Conservation (phyloP, 768 basidiomycete species). For the Leccinum pellstonianum region DNA sequence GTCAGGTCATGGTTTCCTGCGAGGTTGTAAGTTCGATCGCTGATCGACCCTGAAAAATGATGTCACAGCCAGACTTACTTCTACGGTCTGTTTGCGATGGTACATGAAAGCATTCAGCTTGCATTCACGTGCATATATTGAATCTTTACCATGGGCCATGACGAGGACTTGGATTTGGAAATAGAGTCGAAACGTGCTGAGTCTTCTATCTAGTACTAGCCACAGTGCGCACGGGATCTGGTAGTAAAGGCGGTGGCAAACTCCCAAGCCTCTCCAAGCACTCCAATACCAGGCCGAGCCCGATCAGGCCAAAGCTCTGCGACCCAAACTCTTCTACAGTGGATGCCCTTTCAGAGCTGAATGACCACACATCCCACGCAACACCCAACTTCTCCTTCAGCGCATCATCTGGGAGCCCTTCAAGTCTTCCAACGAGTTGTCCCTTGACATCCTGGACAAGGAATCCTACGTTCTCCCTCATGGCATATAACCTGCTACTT, state of each 20-base stretch:
- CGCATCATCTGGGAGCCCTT: slow-evolving; percentile 26
- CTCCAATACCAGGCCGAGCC: slow-evolving; percentile 57
- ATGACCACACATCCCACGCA: slow-evolving; percentile 69
- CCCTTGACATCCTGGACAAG: slow-evolving; percentile 52
- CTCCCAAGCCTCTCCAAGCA: slow-evolving; percentile 46
- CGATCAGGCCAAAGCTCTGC: slow-evolving; percentile 68
- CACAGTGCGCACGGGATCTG: background rate
- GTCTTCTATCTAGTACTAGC: background rate
- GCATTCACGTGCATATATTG: background rate
- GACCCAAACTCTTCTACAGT: slow-evolving; percentile 42
- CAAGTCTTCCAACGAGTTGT: slow-evolving; percentile 33
- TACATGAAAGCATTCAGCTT: slow-evolving; percentile 4
- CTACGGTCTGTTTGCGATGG: slow-evolving; percentile 11
- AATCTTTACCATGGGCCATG: slow-evolving; percentile 23
- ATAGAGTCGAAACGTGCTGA: background rate
- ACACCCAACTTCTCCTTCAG: slow-evolving; percentile 42
- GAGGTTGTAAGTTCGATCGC: slow-evolving; percentile 1
- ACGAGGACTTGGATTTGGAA: background rate
- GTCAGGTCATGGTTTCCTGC: slow-evolving; percentile 12
- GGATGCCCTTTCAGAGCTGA: slow-evolving; percentile 42
- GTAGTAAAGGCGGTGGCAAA: slow-evolving; percentile 27
- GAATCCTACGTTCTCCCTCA: slow-evolving; percentile 54
- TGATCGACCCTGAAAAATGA: background rate
- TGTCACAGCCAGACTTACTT: slow-evolving; percentile 11
- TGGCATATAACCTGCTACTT: slow-evolving; percentile 55